Evolutionary conservation across 2,329 filamentous ascomycete genomes (phyloP), one percentile per base, ranked within the genome.

Genomic region (Paraphoma chrysanthemicola): DNA sequence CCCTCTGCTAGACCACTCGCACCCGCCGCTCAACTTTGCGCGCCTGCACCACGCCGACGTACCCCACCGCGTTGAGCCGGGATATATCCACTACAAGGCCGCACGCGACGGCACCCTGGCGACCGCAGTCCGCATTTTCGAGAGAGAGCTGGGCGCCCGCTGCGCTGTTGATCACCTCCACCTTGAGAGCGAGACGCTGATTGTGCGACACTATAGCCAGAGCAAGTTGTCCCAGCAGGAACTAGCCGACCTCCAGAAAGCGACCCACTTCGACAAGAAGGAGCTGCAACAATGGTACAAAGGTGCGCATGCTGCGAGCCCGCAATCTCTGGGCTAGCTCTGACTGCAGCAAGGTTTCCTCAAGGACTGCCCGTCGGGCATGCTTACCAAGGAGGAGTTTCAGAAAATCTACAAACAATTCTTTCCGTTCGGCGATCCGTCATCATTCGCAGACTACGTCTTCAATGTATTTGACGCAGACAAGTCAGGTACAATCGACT

Each of bases 261-360:
- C 93, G 59, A 99, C 95, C 63, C 93, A 98, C 80, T 99, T 99
- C 76, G 95, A 99, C 81, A 97, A 97, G 89, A 98, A 98, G 84
- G 95, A 99, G 81, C 81, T 99, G 76, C 95, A 99, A 79, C 94
- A 98, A 88, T 99, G 95, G 95, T 98, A 99, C 81, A 98, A 98
- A 86, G 95, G 95, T 97, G 79, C 63, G 87, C 73, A 54, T 16
- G 36, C 38, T 10, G 29, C 16, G 10, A 23, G 12, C 28, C 36
- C 44, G 30, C 7, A 48, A 43, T 39, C 23, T 7, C 2, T 23
- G 39, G 18, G 10, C 23, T 39, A 52, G 44, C 55, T 42, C 67
- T 76, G 62, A 75, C 46, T 51, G 51, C 30, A 52, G 23, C 50
- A 60, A 97, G 94, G 94, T 63, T 98, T 99, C 82, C 85, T 98